Conservation (phyloP, 257 asterid species). For the Paraleonurus japonicus region DNA sequence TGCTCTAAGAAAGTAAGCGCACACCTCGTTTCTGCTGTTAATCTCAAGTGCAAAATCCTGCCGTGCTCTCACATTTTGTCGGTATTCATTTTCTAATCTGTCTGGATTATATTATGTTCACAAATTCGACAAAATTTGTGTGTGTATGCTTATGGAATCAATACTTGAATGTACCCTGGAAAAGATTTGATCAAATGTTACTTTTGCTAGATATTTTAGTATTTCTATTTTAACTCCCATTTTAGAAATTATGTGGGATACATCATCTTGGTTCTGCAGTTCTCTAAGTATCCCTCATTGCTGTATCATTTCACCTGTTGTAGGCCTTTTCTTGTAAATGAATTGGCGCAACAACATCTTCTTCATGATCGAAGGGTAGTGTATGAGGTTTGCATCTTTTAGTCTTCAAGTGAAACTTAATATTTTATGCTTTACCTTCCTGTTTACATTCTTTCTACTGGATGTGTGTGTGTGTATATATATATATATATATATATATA, state of each 20-base stretch:
- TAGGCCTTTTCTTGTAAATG: constrained; percentile 92
- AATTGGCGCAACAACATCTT: constrained; percentile 87
- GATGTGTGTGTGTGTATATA: no score
- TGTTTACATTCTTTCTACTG: no score
- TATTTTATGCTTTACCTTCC: no score
- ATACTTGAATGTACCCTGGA: background rate
- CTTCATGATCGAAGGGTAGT: constrained; percentile 92
- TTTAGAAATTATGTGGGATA: background rate
- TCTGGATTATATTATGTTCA: background rate
- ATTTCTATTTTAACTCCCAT: background rate
- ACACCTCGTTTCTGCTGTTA: background rate
- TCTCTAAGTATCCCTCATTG: background rate
- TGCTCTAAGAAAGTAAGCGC: constrained; percentile 73
- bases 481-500: no score
- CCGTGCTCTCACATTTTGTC: constrained; percentile 14
- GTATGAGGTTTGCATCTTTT: constrained; percentile 65
- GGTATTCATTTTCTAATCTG: background rate
- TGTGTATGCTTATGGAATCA: background rate
- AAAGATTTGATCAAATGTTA: background rate
- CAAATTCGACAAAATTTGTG: background rate
- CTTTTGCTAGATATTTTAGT: background rate
- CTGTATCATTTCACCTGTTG: constrained; percentile 25
- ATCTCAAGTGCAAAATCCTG: background rate
- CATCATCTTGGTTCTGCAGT: background rate
- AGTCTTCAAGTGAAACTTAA: constrained; percentile 12